Evolutionary conservation across 2,329 filamentous ascomycete genomes (phyloP), one percentile per base, ranked within the genome.

Genomic region (Stagonosporopsis rhizophila): DNA sequence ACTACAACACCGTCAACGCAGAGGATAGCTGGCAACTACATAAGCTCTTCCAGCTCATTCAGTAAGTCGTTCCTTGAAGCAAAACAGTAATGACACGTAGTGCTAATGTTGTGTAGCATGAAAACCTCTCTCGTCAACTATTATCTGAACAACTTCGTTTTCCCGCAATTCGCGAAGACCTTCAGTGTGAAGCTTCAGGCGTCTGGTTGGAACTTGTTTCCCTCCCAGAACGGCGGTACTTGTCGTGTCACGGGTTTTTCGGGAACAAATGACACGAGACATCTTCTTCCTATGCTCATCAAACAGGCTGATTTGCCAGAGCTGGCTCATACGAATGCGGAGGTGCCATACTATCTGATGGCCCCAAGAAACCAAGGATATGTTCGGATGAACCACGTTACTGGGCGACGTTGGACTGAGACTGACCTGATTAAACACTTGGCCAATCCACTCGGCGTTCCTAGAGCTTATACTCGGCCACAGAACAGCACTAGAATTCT

Each of bases 211-310:
- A 88, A 91, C 60, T 67, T 86, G 0, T 78, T 78, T 23, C 42
- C 69, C 23, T 65, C 52, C 1, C 28, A 27, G 17, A 56, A 37
- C 4, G 25, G 53, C 3, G 25, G 34, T 1, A 54, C 51, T 15
- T 65, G 74, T 2, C 58, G 81, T 1, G 89, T 87, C 0, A 90
- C 87, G 0, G 89, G 89, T 0, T 92, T 92, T 67, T 89, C 85
- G 7, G 89, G 89, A 0, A 91, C 89, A 0, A 91, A 89, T 40
- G 89, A 91, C 65, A 86, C 83, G 19, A 79, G 82, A 34, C 75
- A 73, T 0, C 77, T 89, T 30, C 72, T 91, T 0, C 89, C 89
- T 0, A 69, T 86, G n/a, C 85, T 80, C 0, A 85, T 91, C 19
- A 70, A 76, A 19, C 87, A 91, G 47, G 73, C 83, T 0, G 87